phyloP scores from a whole-genome alignment of 2,329 filamentous ascomycete species.

The Mariannaea elegans region DNA sequence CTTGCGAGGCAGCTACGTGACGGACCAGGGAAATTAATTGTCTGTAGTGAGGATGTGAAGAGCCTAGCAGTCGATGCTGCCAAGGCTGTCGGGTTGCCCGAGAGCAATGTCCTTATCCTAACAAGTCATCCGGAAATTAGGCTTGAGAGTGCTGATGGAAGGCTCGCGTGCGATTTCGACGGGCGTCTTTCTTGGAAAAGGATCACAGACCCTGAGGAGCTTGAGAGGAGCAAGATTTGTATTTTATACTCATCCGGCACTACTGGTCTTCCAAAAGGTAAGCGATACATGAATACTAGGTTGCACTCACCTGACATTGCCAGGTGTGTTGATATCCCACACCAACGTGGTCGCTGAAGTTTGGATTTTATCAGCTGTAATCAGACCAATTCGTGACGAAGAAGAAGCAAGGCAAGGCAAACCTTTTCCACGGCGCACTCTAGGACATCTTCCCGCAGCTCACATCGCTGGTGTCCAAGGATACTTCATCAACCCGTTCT shows the following conservation, averaged over 20 bases:
- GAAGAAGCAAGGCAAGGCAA: conserved; percentile 36
- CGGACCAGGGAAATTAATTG: conserved; percentile 49
- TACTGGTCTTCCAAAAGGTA: conserved; percentile 57
- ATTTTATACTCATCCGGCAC: conserved; percentile 60
- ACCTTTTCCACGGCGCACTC: conserved; percentile 43
- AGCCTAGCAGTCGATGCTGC: conserved; percentile 59
- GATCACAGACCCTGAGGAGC: conserved; percentile 58
- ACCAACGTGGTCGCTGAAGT: conserved; percentile 53
- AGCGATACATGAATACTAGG: not conserved
- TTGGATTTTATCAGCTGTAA: conserved; percentile 42
- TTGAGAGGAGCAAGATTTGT: conserved; percentile 53
- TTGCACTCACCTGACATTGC: not conserved
- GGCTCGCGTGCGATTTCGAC: conserved; percentile 39
- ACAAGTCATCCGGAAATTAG: conserved; percentile 46
- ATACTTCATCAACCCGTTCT: conserved; percentile 53
- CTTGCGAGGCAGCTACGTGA: conserved; percentile 56
- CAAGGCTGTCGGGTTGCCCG: conserved; percentile 53
- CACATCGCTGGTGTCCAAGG: conserved; percentile 57
- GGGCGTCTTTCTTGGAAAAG: conserved; percentile 59
- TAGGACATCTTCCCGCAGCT: conserved; percentile 55
- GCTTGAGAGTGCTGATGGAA: conserved; percentile 40
- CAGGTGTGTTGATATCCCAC: conserved; percentile 56
- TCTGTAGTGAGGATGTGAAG: conserved; percentile 59
- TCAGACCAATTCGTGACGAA: conserved; percentile 41
- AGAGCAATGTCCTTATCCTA: conserved; percentile 60